Evolutionary conservation across 106 monocot species (phyloP).

Genomic region (Allium sativum): DNA sequence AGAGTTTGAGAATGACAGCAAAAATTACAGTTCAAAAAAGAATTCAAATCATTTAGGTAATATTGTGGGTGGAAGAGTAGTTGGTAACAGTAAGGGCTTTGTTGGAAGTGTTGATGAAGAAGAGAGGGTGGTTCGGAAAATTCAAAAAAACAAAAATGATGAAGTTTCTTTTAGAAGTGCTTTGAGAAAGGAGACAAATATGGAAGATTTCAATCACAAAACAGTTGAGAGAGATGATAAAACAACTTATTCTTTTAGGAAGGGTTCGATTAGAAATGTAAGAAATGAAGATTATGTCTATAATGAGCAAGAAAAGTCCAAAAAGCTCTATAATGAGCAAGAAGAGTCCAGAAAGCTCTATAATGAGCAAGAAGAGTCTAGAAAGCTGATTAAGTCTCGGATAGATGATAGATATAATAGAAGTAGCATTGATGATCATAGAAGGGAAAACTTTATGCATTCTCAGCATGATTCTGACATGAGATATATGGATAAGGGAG

Average conservation of each 20-base stretch:
- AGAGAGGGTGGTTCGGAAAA: constrained; percentile 10
- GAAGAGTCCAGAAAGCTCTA: no score
- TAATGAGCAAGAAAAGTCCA: no score
- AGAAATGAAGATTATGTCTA: background rate
- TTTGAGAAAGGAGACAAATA: background rate
- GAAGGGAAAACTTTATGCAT: no score
- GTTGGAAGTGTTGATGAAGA: constrained; percentile 1
- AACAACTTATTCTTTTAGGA: background rate
- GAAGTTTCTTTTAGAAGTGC: background rate
- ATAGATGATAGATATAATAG: background rate
- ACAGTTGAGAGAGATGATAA: background rate
- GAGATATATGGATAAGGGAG: constrained; percentile 7
- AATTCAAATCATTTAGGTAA: background rate
- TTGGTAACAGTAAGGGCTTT: background rate
- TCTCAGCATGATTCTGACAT: background rate
- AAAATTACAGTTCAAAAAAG: background rate
- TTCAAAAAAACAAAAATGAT: constrained; percentile 10
- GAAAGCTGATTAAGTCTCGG: background rate
- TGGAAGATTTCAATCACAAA: background rate
- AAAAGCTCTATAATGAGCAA: no score
- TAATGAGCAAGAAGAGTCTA: constrained; percentile 4
- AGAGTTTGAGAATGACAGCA: background rate
- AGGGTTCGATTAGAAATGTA: background rate
- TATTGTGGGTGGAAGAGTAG: background rate
- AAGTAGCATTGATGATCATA: background rate